Percentiles rank a stretch among this genome's conserved stretches.
These are phyloP conservation scores for Pleochaeta shiraiana DNA, from an alignment of 2,329 filamentous ascomycete genomes.

Conservation along the genomic window DNA sequence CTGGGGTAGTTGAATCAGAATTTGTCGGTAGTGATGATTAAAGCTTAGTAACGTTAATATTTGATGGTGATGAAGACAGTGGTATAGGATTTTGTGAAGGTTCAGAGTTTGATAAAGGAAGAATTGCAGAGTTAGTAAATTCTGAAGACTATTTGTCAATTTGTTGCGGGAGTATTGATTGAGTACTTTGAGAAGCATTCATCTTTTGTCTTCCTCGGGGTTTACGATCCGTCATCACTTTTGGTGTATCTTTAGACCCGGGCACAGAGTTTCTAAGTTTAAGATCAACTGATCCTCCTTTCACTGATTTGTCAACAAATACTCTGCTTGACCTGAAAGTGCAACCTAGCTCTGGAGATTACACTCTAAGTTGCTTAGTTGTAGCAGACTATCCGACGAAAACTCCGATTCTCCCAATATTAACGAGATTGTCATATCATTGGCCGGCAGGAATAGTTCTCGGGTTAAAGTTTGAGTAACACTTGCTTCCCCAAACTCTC, in stretches of 20 bases:
- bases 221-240: background rate
- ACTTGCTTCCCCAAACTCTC: background rate
- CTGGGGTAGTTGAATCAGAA: background rate
- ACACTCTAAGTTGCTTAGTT: conserved; percentile 4
- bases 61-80: background rate
- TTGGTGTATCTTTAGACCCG: background rate
- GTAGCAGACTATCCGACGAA: background rate
- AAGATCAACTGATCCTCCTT: background rate
- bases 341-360: background rate
- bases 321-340: background rate
- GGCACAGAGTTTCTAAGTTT: background rate
- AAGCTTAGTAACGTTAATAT: background rate
- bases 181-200: background rate
- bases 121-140: too few relatives aligned
- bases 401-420: background rate
- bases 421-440: conserved; percentile 1
- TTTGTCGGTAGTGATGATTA: background rate
- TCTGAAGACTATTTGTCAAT: too few relatives aligned
- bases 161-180: too few relatives aligned
- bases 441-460: background rate
- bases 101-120: background rate
- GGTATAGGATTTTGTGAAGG: background rate
- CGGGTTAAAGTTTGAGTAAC: background rate
- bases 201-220: background rate
- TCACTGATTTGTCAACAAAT: background rate